These are phyloP conservation scores for Penicillium sp. DNA, from an alignment of 2,329 filamentous ascomycete species.

Conservation along the genomic window DNA sequence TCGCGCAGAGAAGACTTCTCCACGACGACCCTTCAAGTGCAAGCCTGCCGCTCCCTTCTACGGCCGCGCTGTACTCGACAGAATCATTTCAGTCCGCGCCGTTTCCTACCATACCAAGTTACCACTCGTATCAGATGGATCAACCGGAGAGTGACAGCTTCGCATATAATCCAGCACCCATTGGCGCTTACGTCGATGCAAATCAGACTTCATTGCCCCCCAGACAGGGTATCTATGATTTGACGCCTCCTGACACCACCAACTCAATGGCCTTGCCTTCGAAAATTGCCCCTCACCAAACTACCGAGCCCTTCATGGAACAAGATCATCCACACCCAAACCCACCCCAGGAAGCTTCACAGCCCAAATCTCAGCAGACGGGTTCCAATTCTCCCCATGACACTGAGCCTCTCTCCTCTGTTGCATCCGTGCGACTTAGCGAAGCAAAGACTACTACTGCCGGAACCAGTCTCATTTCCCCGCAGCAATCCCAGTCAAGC, in stretches of 20 bases:
- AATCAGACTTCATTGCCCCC: constrained; percentile 10
- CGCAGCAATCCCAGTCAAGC: constrained; percentile 21
- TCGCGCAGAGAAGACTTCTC: constrained; percentile 33
- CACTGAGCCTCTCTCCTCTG: constrained; percentile 41
- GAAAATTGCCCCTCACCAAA: neutral
- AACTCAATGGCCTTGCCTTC: constrained; percentile 3
- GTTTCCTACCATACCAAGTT: constrained; percentile 12
- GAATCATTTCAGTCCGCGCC: constrained; percentile 18
- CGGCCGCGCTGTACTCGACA: constrained; percentile 13
- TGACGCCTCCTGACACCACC: constrained; percentile 8
- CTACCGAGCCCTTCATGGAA: neutral
- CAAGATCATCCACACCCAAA: neutral
- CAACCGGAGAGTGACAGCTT: neutral
- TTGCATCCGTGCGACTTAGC: constrained; percentile 25
- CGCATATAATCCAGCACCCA: neutral
- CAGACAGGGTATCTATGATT: constrained; percentile 8
- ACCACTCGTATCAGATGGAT: constrained; percentile 2
- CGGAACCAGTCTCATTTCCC: constrained; percentile 5
- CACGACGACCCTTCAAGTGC: constrained; percentile 26
- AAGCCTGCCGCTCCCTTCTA: constrained; percentile 14
- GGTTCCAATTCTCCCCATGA: constrained; percentile 38
- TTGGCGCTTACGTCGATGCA: neutral
- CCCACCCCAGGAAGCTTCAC: constrained; percentile 11
- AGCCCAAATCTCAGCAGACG: constrained; percentile 28
- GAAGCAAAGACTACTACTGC: constrained; percentile 26